These are phyloP conservation scores for Friedmanniomyces simplex DNA, from an alignment of 495 filamentous ascomycete species.

Conservation along the genomic window DNA sequence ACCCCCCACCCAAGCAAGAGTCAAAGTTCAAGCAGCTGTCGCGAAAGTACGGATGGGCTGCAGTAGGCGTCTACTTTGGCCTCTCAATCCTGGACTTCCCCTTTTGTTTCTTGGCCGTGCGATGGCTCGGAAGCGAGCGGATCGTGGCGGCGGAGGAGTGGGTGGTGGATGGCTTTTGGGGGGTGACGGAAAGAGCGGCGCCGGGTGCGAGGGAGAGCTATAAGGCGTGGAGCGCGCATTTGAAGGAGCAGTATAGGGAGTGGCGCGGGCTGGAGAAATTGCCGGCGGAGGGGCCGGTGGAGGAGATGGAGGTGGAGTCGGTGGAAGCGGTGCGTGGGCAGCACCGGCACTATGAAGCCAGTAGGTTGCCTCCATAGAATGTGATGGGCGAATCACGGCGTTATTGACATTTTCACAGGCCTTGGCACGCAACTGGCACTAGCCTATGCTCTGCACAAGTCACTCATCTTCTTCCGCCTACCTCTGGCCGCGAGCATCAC, in stretches of 20 bases:
- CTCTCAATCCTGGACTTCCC: slow-evolving; percentile 86
- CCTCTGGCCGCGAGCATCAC: slow-evolving; percentile 81
- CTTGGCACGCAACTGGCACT: slow-evolving; percentile 84
- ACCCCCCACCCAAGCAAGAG: slow-evolving; percentile 3
- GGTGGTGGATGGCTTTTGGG: slow-evolving; percentile 29
- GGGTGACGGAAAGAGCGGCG: slow-evolving; percentile 42
- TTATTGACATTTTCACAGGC: slow-evolving; percentile 33
- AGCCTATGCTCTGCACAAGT: slow-evolving; percentile 96
- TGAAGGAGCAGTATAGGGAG: slow-evolving; percentile 11
- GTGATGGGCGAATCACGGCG: neutral
- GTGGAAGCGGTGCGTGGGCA: slow-evolving; percentile 27
- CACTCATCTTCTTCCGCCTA: slow-evolving; percentile 88
- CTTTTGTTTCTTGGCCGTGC: slow-evolving; percentile 83
- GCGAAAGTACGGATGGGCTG: slow-evolving; percentile 88
- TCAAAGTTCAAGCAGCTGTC: slow-evolving; percentile 70
- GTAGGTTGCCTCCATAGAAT: slow-evolving; percentile 33
- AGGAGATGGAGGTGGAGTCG: slow-evolving; percentile 10
- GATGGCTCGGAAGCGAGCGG: slow-evolving; percentile 67
- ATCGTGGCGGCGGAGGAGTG: slow-evolving; percentile 57
- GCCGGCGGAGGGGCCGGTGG: slow-evolving; percentile 6
- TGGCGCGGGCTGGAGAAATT: neutral
- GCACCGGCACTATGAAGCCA: slow-evolving; percentile 37
- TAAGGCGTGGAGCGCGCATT: neutral
- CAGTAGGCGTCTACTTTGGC: slow-evolving; percentile 77
- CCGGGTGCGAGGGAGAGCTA: slow-evolving; percentile 19